phyloP scores from a whole-genome alignment of 2,329 filamentous ascomycete genomes.

The Zelopaecilomyces penicillatus region DNA sequence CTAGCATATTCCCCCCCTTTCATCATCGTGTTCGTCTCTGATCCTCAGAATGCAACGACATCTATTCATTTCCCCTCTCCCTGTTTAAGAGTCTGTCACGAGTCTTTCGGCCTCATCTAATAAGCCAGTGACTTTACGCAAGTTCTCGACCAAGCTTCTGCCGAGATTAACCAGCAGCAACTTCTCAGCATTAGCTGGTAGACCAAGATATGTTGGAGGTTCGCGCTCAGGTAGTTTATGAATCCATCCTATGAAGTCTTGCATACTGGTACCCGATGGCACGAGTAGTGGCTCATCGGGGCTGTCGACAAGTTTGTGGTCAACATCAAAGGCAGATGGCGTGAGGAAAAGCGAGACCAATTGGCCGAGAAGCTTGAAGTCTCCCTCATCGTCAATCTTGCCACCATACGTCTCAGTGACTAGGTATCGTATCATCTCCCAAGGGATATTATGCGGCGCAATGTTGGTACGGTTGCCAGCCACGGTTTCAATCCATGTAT shows the following conservation, averaged over 20 bases:
- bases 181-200: conserved; percentile 96
- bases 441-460: conserved; percentile 86
- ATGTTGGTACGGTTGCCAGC: conserved; percentile 85
- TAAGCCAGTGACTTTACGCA: conserved; percentile 77
- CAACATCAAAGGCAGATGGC: conserved; percentile 81
- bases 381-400: conserved; percentile 87
- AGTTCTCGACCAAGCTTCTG: conserved; percentile 70
- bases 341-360: conserved; percentile 76
- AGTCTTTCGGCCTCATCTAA: conserved; percentile 91
- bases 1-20: too few species aligned
- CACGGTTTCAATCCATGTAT: conserved; percentile 81
- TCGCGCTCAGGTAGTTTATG: conserved; percentile 88
- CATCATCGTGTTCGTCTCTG: too few species aligned
- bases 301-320: conserved; percentile 77
- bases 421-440: conserved; percentile 88
- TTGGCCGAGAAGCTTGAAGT: conserved; percentile 64
- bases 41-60: background rate
- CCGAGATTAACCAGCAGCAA: conserved; percentile 83
- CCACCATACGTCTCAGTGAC: conserved; percentile 94
- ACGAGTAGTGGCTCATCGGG: conserved; percentile 58
- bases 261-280: conserved; percentile 71
- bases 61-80: background rate
- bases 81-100: conserved; percentile 50
- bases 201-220: conserved; percentile 86
- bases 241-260: conserved; percentile 87